phyloP scores from a whole-genome alignment of 1,139 yeast genomes.

The Zygoascus sp. region DNA sequence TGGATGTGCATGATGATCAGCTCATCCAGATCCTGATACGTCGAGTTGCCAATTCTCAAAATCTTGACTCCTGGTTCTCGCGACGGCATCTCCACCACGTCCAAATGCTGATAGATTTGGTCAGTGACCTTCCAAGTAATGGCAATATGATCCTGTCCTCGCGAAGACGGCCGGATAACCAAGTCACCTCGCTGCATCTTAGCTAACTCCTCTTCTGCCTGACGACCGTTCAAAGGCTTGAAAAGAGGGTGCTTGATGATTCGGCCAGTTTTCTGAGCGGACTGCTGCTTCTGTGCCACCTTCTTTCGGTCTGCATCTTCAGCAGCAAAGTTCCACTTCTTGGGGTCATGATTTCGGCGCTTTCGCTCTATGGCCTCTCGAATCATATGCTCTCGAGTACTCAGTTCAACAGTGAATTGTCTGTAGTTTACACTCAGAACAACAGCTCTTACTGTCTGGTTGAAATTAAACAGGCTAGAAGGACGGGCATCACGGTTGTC shows the following conservation, averaged over 20 bases:
- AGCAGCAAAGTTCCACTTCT: conserved; percentile 78
- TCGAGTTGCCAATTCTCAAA: conserved; percentile 61
- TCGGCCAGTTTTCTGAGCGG: conserved; percentile 56
- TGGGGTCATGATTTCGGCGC: conserved; percentile 41
- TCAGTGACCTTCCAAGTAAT: conserved; percentile 96
- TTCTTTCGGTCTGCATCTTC: conserved; percentile 59
- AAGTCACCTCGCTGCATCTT: conserved; percentile 86
- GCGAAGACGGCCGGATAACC: conserved; percentile 91
- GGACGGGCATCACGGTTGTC: conserved; percentile 49
- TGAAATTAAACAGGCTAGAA: conserved; percentile 48
- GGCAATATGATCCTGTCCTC: conserved; percentile 81
- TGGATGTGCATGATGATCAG: conserved; percentile 84
- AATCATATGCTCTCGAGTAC: conserved; percentile 64
- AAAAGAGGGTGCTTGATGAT: conserved; percentile 90
- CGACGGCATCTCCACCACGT: conserved; percentile 59
- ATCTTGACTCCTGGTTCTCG: conserved; percentile 57
- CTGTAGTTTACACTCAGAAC: conserved; percentile 66
- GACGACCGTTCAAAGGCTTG: conserved; percentile 73
- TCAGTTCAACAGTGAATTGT: conserved; percentile 67
- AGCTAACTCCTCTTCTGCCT: conserved; percentile 91
- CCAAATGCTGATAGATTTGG: conserved; percentile 85
- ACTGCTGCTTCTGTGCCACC: conserved; percentile 48
- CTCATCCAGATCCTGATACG: conserved; percentile 86
- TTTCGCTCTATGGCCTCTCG: conserved; percentile 46
- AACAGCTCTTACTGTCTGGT: conserved; percentile 85